These are phyloP conservation scores for Aaosphaeria pasadenensis DNA, from an alignment of 2,329 filamentous ascomycete species.

Conservation along the genomic window DNA sequence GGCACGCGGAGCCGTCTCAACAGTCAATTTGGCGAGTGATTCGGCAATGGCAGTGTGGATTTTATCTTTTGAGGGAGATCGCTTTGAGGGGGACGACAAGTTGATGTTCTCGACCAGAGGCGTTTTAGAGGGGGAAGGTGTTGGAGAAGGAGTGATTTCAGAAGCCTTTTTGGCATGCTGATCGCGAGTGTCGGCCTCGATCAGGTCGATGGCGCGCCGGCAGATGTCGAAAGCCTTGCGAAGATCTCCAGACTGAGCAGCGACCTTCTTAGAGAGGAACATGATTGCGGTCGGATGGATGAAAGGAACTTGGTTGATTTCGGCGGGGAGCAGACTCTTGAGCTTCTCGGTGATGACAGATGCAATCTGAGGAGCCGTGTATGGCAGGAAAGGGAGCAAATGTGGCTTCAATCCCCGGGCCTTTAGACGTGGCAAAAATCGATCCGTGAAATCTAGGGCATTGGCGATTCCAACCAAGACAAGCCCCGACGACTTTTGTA, in stretches of 20 bases:
- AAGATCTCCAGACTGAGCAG: conserved; percentile 88
- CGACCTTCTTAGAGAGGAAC: conserved; percentile 90
- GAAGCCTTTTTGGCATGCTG: conserved; percentile 63
- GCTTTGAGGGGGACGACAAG: conserved; percentile 51
- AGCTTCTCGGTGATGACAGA: conserved; percentile 82
- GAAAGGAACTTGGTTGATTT: conserved; percentile 70
- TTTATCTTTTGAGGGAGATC: conserved; percentile 40
- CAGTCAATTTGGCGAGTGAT: conserved; percentile 62
- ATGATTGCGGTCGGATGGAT: conserved; percentile 92
- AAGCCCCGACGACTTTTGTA: conserved; percentile 75
- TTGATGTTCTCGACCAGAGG: conserved; percentile 82
- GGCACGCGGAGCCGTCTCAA: conserved; percentile 80
- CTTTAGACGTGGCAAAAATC: conserved; percentile 90
- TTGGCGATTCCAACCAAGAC: conserved; percentile 92
- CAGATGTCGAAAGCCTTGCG: conserved; percentile 96
- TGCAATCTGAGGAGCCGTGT: conserved; percentile 83
- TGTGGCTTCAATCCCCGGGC: conserved; percentile 87
- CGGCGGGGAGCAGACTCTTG: conserved; percentile 65
- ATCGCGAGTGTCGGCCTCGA: conserved; percentile 78
- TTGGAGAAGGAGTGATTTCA: conserved; percentile 42
- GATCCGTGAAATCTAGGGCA: conserved; percentile 90
- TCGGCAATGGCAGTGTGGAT: conserved; percentile 18
- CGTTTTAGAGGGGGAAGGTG: conserved; percentile 68
- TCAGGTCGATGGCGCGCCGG: conserved; percentile 80
- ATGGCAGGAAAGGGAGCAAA: conserved; percentile 87